Conservation (phyloP, 441 rosid species). For the Daphne laureola region DNA sequence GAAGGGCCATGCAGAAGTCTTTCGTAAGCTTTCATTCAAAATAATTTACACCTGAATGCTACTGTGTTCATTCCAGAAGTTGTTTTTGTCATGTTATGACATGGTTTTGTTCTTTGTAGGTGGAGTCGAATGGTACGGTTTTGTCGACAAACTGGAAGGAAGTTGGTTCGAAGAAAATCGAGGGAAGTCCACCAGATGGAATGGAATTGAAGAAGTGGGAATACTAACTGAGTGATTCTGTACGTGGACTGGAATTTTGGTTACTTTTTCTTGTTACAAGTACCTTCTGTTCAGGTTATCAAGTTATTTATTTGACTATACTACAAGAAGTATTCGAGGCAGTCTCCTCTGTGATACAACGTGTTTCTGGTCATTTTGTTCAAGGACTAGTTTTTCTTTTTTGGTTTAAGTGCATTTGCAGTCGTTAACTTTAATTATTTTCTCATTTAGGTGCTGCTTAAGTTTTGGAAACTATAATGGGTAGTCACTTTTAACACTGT, state of each 20-base stretch:
- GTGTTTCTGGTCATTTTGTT: too few relatives aligned
- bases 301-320: too few relatives aligned
- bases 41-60: too few relatives aligned
- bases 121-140: slow-evolving; percentile 68
- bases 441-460: too few relatives aligned
- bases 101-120: slow-evolving; percentile 21
- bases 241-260: slow-evolving; percentile 10
- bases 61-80: slow-evolving; percentile 4
- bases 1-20: slow-evolving; percentile 92
- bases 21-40: slow-evolving; percentile 47
- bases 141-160: slow-evolving; percentile 71
- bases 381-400: too few relatives aligned
- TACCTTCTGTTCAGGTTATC: too few relatives aligned
- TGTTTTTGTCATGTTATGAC: neutral
- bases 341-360: too few relatives aligned
- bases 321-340: too few relatives aligned
- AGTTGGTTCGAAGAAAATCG: slow-evolving; percentile 53
- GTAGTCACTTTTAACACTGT: too few relatives aligned
- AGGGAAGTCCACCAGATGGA: slow-evolving; percentile 72
- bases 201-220: slow-evolving; percentile 75
- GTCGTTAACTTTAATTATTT: too few relatives aligned
- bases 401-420: too few relatives aligned
- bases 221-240: slow-evolving; percentile 13
- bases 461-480: too few relatives aligned
- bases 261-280: neutral